These are phyloP conservation scores for Adansonia gregorii DNA, from an alignment of 441 rosid genomes.

Conservation along the genomic window DNA sequence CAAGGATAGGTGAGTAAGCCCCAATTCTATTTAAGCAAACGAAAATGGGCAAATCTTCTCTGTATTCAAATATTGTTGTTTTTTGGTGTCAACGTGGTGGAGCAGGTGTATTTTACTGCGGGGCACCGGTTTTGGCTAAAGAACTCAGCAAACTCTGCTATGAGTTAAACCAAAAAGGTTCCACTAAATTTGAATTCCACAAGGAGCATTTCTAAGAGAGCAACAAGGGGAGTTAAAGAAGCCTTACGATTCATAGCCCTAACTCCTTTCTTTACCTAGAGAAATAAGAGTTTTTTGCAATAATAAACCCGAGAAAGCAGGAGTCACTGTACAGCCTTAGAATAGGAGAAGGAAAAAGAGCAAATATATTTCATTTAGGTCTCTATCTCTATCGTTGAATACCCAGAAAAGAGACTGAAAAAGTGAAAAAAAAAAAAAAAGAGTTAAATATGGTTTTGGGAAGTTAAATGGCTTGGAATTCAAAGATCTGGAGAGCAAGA, in stretches of 20 bases:
- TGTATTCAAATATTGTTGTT: conserved; percentile 14
- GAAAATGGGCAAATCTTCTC: not conserved
- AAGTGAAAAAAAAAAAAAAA: too few relatives aligned
- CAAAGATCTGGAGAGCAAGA: not conserved
- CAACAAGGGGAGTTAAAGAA: not conserved
- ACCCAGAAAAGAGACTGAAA: not conserved
- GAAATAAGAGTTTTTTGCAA: conserved; percentile 24
- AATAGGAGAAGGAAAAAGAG: not conserved
- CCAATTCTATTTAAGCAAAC: not conserved
- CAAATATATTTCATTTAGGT: not conserved
- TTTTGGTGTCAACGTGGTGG: not conserved
- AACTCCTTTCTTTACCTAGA: conserved; percentile 6
- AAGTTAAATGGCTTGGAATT: not conserved
- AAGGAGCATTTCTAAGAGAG: conserved; percentile 59
- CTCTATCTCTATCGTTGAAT: not conserved
- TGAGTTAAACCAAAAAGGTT: conserved; percentile 69
- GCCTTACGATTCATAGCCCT: not conserved
- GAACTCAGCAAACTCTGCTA: conserved; percentile 67
- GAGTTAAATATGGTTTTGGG: not conserved
- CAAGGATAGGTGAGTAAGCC: conserved; percentile 66
- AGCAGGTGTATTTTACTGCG: conserved; percentile 72
- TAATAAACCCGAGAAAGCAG: conserved; percentile 23
- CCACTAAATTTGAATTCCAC: conserved; percentile 74
- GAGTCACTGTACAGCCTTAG: conserved; percentile 40
- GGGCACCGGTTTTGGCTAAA: conserved; percentile 68